These are phyloP conservation scores for Arachis monticola DNA, from an alignment of 331 rosid species.

Conservation along the genomic window DNA sequence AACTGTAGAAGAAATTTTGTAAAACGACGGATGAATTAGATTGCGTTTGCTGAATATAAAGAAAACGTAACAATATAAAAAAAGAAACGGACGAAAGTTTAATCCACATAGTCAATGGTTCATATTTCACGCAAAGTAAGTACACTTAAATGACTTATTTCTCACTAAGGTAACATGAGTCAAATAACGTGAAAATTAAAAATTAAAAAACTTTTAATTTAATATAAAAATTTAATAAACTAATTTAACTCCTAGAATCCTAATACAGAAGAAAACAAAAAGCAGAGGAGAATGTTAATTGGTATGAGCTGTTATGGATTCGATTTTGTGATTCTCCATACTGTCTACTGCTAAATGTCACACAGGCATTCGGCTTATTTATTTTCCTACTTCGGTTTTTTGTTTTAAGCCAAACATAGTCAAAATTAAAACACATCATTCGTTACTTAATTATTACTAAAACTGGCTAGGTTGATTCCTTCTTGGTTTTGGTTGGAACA, in stretches of 20 bases:
- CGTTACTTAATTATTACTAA: background rate
- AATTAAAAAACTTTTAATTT: too few species aligned
- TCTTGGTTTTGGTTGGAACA: background rate
- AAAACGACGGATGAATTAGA: background rate
- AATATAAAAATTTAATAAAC: too few species aligned
- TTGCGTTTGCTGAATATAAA: background rate
- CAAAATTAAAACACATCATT: background rate
- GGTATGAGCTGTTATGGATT: slow-evolving; percentile 14
- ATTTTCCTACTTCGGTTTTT: background rate
- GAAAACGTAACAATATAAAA: background rate
- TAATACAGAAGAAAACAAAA: background rate
- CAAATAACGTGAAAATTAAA: too few species aligned
- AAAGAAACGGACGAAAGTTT: slow-evolving; percentile 16
- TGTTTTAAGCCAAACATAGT: background rate
- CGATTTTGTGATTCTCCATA: slow-evolving; percentile 25
- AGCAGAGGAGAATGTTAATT: background rate
- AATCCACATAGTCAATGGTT: slow-evolving; percentile 19
- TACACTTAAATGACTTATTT: background rate
- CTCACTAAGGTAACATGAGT: background rate
- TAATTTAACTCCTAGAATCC: background rate
- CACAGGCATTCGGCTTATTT: background rate
- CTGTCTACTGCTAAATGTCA: background rate
- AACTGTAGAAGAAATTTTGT: too few species aligned
- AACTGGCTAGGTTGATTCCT: background rate
- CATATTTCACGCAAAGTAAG: background rate